Conservation (phyloP, 805 yeast species). For the Schizosaccharomyces osmophilus region DNA sequence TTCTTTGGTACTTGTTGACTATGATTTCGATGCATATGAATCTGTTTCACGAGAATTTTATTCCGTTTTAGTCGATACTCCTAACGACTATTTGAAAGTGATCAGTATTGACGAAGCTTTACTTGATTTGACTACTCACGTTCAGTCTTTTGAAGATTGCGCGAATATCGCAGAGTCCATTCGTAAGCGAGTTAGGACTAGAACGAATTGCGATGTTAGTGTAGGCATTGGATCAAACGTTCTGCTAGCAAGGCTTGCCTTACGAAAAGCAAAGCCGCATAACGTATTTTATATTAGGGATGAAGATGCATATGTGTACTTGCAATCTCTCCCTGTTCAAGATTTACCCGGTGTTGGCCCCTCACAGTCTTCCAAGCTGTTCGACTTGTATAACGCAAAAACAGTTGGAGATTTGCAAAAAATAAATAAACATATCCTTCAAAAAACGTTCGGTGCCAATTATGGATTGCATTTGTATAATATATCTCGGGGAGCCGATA, state of each 20-base stretch:
- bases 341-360: conserved; percentile 23
- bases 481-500: conserved; percentile 44
- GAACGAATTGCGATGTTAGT: conserved; percentile 46
- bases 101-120: conserved; percentile 83
- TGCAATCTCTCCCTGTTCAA: conserved; percentile 17
- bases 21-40: conserved; percentile 57
- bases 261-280: conserved; percentile 56
- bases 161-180: conserved; percentile 14
- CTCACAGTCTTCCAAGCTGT: conserved; percentile 22
- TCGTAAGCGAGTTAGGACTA: conserved; percentile 18
- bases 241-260: conserved; percentile 49
- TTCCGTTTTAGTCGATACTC: conserved; percentile 23
- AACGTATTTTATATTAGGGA: conserved; percentile 25
- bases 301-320: conserved; percentile 11
- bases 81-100: conserved; percentile 33
- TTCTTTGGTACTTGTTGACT: conserved; percentile 32
- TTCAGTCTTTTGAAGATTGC: conserved; percentile 8
- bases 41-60: conserved; percentile 39
- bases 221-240: conserved; percentile 58
- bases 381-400: conserved; percentile 14
- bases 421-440: conserved; percentile 17
- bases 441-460: conserved; percentile 36
- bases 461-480: conserved; percentile 40
- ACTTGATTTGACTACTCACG: conserved; percentile 30
- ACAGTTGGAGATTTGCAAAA: conserved; percentile 19